Evolutionary conservation across 2,329 filamentous ascomycete genomes (phyloP), one percentile per base, ranked within the genome.

Genomic region (Leptographium procerum): DNA sequence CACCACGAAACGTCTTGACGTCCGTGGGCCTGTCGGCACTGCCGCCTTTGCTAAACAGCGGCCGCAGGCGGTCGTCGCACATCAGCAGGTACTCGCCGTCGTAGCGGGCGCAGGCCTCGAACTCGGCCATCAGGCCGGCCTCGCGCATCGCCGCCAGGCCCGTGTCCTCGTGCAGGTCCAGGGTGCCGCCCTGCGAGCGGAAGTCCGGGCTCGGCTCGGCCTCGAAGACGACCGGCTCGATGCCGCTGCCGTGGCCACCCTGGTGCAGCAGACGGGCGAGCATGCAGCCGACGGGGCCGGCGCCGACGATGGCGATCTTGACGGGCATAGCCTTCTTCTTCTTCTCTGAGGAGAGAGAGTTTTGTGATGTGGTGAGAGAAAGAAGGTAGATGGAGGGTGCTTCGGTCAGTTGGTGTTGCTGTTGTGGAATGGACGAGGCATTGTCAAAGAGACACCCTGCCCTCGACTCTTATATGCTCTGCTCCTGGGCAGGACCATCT

Each of bases 161-260:
- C 1, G 75, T 76, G 3, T 69, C 62, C 0, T 73, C 74, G 61
- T 84, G 80, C 10, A 84, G 67, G 63, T 83, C 80, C 2, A 84
- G 72, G 4, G 70, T 77, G 10, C 80, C 80, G 34, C 80, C 80
- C 64, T 81, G 76, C 7, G 68, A 71, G 48, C 76, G 71, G 57
- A 73, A 73, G 60, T 75, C 63, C n/a, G 73, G 71, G 4, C 71
- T 70, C 9, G 68, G 57, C 31, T 80, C 77, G 52, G 71, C 69
- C 67, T 83, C 77, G 63, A 76, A 84, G 29, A 84, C 68, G 8
- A 72, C 76, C 60, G 74, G 73, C 4, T 75, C 66, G 54, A 80
- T 70, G 53, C 69, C 67, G 59, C n/a, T n/a, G n/a, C n/a, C n/a
- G n/a, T n/a, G n/a, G n/a, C n/a, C n/a, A n/a, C 75, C 69, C n/a